Evolutionary conservation across 345 rosid species (phyloP), one percentile per base, ranked within the genome.

Genomic region (Pelargonium nanum): DNA sequence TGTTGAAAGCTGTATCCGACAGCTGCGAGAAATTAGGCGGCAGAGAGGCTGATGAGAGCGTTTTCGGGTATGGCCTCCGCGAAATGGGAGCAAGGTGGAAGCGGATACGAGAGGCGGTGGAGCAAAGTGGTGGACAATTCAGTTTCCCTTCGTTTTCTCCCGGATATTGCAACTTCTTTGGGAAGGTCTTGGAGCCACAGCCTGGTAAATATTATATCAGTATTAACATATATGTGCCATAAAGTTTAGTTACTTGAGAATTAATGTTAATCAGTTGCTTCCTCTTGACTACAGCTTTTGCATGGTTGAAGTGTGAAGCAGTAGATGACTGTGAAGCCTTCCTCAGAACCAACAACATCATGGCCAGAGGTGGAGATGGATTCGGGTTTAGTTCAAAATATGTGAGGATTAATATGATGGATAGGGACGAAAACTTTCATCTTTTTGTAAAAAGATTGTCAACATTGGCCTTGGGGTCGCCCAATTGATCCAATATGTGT

Each of bases 281-380:
- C 7, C 32, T 2, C 7, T 40, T 3, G 48, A 9, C 15, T 61
- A 76, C 75, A 89, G 98, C 95, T 16, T 92, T 92, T 66, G 96
- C 93, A n/a, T 92, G 95, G 95, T 59, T 89, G 24, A 86, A 88
- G 65, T 87, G 96, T 19, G 83, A 81, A 72, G 83, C 67, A 50
- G 77, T 85, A 1, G 60, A 81, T 24, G 96, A 92, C 60, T 87
- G 95, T 55, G 91, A 87, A 62, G 76, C 55, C 59, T 81, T 82
- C 45, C 81, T 92, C 1, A 71, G 82, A 30, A 65, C 71, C 26
- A 74, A 78, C 61, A 87, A 84, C 32, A 86, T 92, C 23, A 24
- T 85, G 68, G 77, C 93, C 0, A 81, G 94, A 73, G 72, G 85
- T 28, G 97, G 97, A 26, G 81, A 53, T 52, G 74, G 81, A 25